Base-by-base conservation (phyloP, 2,329 filamentous ascomycete genomes). In the Trichoderma koningii region DNA sequence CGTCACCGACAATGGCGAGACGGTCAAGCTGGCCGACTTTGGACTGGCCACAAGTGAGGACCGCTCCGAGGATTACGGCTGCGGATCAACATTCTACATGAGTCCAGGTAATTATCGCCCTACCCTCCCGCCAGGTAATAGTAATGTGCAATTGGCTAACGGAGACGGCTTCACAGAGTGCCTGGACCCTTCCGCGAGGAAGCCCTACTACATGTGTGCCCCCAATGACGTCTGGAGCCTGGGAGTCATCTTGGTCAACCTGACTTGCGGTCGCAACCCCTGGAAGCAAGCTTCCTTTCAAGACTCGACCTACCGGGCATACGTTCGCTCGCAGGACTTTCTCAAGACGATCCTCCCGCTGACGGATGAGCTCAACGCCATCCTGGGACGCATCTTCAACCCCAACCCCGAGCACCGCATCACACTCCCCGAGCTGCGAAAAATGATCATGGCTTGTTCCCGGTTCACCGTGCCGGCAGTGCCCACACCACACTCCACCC, bases 21-120 rank as follows among this genome's bases (percentile, higher is more conserved):
- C 92, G 42, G 92, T 97, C 74, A 97, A 98, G 81, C 86, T 99
- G 70, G 95, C 94, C 70, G 95, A 99, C 79, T 99, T 99, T 83
- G 95, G 95, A 75, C 86, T 99, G 63, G 95, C 95, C 66, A 98
- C 93, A 26, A 88, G 87, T 66, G 91, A 94, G 70, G 84, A 87
- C 70, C 83, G 89, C 70, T 97, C 94, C 69, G 90, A 93, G 71
- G 95, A 99, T 77, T 97, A 97, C 78, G 95, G 95, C 73, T 99
- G 95, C 77, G 95, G 95, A 69, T 98, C 95, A 38, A 98, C 94
- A 15, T 98, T 98, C 74, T 99, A 99, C 81, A 99, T 98, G 95
- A 97, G 93, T 75, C 95, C 95, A 86, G 94, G 94, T 97, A 90
- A 77, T 86, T 73, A 66, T 67, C 60, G 51, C 38, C 56, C 66